Evolutionary conservation across 305 asterid genomes (phyloP), one percentile per base, ranked within the genome.

Genomic region (Fraxinus baroniana): DNA sequence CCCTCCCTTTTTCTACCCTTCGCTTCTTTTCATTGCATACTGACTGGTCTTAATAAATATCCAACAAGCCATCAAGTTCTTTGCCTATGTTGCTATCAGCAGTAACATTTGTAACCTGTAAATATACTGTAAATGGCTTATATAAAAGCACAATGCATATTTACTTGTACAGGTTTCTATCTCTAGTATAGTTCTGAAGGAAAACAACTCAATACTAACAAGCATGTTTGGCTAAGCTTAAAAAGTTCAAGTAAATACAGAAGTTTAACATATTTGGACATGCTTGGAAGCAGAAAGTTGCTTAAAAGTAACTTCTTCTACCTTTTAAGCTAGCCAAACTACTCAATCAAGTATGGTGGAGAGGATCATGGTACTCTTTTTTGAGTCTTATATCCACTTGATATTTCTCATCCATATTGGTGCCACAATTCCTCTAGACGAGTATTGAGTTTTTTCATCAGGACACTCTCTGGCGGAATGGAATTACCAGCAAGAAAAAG

Each of bases 401-500:
- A 35, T 78, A 71, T 77, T 66, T 82, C 77, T 83, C 74, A 71
- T 83, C 76, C 80, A 66, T 18, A 83, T 24, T 81, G 72, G 41
- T 32, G 78, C 83, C 36, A 74, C 3, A 18, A 82, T 46, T 78
- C 68, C 80, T 60, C 73, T 76, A 10, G 30, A 73, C 62, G 64
- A 78, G 52, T 70, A 33, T 77, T 18, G 70, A 76, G 18, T 80
- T 24, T 57, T 76, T 77, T 33, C 81, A 74, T 86, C 91, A 94
- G 97, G 95, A 85, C 79, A 86, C 88, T 79, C 88, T 83, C 87
- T 90, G 86, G 77, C 93, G 98, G 98, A 94, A 91, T 85, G 98
- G 99, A 84, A 93, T 91, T 86, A 91, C 92, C 37, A 93, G 95
- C 96, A 97, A 97, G 94, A 97, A 87, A 86, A 92, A 89, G 86